A percentile compares a stretch with the other conserved stretches of the same genome.
Evolutionary conservation across 345 rosid species (phyloP).

Genomic region (Eucalyptus sp.): DNA sequence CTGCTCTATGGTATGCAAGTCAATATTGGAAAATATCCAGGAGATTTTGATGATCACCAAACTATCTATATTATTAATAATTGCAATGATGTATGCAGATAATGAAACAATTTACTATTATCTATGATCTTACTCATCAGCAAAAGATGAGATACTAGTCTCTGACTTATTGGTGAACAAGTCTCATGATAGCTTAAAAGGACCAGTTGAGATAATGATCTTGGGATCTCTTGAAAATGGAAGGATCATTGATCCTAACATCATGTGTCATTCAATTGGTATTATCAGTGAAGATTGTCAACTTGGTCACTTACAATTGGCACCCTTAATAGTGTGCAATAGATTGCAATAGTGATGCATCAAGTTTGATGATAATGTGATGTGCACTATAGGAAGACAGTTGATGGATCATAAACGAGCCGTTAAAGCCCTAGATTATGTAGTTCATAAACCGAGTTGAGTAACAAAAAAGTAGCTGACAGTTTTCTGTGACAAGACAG

Average conservation of each 20-base stretch:
- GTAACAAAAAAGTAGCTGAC: no score
- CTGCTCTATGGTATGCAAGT: background rate
- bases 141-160: background rate
- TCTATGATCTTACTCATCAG: background rate
- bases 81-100: background rate
- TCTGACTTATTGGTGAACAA: background rate
- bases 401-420: no score
- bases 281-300: background rate
- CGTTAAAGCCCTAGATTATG: background rate
- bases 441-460: background rate
- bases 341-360: background rate
- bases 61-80: background rate
- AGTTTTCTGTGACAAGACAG: background rate
- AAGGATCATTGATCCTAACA: background rate
- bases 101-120: background rate
- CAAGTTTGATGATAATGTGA: no score
- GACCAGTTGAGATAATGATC: background rate
- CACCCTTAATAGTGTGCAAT: no score
- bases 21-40: background rate
- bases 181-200: background rate
- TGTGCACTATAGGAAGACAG: background rate
- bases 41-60: background rate
- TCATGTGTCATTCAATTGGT: background rate
- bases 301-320: background rate
- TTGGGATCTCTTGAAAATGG: no score